These are phyloP conservation scores for Globisporangium lucens DNA, from an alignment of 352 stramenopile species.

Conservation along the genomic window DNA sequence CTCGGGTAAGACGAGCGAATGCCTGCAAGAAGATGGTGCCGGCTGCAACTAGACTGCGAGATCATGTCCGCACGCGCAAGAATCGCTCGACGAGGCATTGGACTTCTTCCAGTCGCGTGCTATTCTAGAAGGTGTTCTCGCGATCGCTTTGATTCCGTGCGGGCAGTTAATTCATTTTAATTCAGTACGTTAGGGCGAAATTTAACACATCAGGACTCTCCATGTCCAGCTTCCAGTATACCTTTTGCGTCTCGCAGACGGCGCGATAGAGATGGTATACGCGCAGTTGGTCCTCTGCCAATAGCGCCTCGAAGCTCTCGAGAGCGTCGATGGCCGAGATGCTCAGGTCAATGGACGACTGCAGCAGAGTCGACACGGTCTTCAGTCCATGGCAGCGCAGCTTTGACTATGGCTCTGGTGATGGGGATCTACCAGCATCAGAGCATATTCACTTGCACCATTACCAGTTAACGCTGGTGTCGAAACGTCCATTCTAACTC, in stretches of 20 bases:
- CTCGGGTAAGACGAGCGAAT: too few species aligned
- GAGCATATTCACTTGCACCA: neutral
- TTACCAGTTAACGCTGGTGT: neutral
- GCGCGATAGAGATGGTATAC: slow-evolving; percentile 14
- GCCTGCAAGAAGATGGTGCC: too few species aligned
- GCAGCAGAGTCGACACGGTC: neutral
- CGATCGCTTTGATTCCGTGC: too few species aligned
- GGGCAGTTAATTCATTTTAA: too few species aligned
- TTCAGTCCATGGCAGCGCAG: neutral
- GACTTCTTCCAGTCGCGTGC: too few species aligned
- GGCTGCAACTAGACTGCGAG: too few species aligned
- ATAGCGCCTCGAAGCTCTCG: slow-evolving; percentile 13
- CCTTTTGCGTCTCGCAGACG: slow-evolving; percentile 14
- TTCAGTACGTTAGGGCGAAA: too few species aligned
- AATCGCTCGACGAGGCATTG: too few species aligned
- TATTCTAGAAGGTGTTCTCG: too few species aligned
- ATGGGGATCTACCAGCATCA: neutral
- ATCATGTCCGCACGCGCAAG: too few species aligned
- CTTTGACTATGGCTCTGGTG: too few species aligned
- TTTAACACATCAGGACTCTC: too few species aligned
- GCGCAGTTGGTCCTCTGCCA: slow-evolving; percentile 9
- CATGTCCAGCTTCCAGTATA: neutral
- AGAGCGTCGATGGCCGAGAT: neutral
- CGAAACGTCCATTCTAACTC: neutral
- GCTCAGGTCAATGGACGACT: neutral